A percentile compares a stretch with the other conserved stretches of the same genome.
Conservation (phyloP, 1,284 basidiomycete species). For the Laetiporus sulphureus region DNA sequence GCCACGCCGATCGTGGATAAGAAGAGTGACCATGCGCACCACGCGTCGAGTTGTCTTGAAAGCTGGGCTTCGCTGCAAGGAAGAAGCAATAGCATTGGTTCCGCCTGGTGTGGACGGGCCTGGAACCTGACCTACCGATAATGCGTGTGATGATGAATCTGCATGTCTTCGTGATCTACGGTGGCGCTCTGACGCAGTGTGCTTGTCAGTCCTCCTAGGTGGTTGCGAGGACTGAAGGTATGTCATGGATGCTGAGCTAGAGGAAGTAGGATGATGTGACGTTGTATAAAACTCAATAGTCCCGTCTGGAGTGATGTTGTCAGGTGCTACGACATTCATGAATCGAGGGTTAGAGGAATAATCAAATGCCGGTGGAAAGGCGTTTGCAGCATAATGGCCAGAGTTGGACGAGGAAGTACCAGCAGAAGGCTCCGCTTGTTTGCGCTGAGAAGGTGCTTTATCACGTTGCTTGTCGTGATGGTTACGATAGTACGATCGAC, state of each 20-base stretch:
- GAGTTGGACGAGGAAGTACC: background rate
- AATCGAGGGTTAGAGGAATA: background rate
- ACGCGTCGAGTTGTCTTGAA: constrained; percentile 4
- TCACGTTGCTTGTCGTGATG: constrained; percentile 27
- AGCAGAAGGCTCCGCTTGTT: constrained; percentile 4
- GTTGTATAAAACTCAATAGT: background rate
- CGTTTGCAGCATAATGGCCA: background rate
- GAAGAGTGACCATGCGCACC: constrained; percentile 48
- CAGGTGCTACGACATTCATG: background rate
- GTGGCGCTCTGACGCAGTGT: background rate
- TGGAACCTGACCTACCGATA: too few relatives aligned
- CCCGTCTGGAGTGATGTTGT: background rate
- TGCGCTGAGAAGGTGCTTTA: constrained; percentile 11
- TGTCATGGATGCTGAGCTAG: background rate
- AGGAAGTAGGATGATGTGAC: background rate
- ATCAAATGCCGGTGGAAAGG: background rate
- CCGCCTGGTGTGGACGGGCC: background rate
- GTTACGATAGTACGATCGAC: constrained; percentile 26
- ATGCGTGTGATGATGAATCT: background rate
- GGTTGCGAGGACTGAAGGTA: background rate
- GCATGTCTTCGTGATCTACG: background rate
- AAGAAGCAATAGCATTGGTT: background rate
- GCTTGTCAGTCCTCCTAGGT: background rate
- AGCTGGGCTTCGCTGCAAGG: background rate
- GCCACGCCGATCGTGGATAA: constrained; percentile 57